phyloP scores from a whole-genome alignment of 164 flowering plant species.

The Euptelea pleiosperma region DNA sequence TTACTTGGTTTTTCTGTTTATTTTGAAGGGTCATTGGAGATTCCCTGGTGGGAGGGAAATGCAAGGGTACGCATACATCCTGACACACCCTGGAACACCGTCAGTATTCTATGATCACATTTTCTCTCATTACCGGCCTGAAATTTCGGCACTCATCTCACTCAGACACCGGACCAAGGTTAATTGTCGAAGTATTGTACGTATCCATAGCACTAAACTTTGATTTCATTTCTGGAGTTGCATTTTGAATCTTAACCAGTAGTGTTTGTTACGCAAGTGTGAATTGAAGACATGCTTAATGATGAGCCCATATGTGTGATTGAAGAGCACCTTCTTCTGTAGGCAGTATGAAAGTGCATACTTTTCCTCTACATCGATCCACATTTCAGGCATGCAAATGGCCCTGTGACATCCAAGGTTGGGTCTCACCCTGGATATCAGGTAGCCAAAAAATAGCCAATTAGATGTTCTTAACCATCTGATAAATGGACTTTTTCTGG shows the following conservation, averaged over 20 bases:
- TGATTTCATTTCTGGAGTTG: neutral
- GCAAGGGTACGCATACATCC: constrained; percentile 98
- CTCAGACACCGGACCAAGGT: constrained; percentile 66
- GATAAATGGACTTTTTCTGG: neutral
- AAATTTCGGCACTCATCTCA: constrained; percentile 63
- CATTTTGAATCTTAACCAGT: neutral
- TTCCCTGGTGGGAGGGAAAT: constrained; percentile 95
- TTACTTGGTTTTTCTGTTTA: constrained; percentile 8
- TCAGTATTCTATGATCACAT: constrained; percentile 87
- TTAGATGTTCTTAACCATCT: neutral
- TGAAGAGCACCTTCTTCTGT: neutral
- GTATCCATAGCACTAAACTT: constrained; percentile 24
- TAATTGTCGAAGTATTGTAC: constrained; percentile 82
- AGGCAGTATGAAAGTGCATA: neutral
- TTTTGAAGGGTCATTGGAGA: constrained; percentile 96
- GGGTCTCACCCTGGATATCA: neutral
- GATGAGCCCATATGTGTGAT: neutral
- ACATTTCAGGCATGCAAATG: neutral
- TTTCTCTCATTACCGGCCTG: constrained; percentile 56
- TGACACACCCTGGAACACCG: constrained; percentile 99
- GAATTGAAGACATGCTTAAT: neutral
- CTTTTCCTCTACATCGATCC: neutral
- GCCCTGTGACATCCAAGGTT: neutral
- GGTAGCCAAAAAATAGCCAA: neutral
- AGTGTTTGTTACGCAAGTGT: neutral